A percentile compares a stretch with the other conserved stretches of the same genome.
phyloP scores from a whole-genome alignment of 108 stramenopile species.

The Schizochytrium sp. region DNA sequence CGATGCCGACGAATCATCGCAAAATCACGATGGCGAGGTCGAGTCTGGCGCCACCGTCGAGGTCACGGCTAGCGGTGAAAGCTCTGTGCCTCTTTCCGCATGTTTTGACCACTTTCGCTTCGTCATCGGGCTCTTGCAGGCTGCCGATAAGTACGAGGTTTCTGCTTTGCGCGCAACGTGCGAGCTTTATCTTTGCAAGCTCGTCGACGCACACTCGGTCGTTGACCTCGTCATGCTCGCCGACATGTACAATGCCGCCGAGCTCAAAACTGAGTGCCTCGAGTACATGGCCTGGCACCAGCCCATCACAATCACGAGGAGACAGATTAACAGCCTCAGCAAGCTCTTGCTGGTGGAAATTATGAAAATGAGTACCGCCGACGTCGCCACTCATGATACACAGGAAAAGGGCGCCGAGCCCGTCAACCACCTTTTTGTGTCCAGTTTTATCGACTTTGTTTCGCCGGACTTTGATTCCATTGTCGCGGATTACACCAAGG shows the following conservation, averaged over 20 bases:
- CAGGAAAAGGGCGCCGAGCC: background rate
- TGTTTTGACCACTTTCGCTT: background rate
- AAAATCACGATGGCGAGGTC: background rate
- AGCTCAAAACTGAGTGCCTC: background rate
- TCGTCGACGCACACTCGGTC: background rate
- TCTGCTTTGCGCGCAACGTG: background rate
- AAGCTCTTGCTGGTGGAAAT: background rate
- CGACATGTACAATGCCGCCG: background rate
- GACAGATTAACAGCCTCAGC: background rate
- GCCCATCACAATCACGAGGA: background rate
- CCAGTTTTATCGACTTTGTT: background rate
- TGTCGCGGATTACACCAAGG: background rate
- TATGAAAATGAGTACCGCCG: background rate
- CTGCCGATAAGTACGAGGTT: conserved; percentile 1
- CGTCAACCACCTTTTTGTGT: background rate
- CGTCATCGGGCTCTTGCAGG: background rate
- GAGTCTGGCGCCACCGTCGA: background rate
- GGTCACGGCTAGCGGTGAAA: background rate
- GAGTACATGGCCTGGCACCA: conserved; percentile 9
- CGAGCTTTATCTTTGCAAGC: background rate
- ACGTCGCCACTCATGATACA: background rate
- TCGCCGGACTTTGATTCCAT: background rate
- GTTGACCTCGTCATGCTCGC: background rate
- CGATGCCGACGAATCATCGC: background rate
- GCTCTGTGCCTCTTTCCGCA: background rate